These are phyloP conservation scores for Allium cepa DNA, from an alignment of 106 monocot genomes.

Conservation along the genomic window DNA sequence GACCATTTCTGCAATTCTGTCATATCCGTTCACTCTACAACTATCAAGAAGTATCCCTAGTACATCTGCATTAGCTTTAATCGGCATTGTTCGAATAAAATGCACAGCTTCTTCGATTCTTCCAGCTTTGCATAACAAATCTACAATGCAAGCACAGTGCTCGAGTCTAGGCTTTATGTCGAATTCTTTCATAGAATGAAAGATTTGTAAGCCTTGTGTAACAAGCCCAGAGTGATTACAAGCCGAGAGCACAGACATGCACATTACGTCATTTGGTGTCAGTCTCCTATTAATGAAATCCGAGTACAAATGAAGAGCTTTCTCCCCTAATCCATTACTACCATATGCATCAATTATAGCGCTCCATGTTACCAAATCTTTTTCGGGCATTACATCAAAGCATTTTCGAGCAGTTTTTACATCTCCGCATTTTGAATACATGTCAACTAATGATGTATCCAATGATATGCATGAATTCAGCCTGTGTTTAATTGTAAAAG, in stretches of 20 bases:
- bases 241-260: conserved; percentile 14
- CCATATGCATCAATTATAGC: conserved; percentile 31
- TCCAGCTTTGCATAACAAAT: conserved; percentile 15
- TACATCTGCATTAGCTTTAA: conserved; percentile 35
- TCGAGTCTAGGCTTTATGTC: conserved; percentile 1
- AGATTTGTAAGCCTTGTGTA: conserved; percentile 6
- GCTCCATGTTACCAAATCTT: conserved; percentile 31
- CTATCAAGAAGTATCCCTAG: conserved; percentile 70
- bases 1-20: conserved; percentile 28
- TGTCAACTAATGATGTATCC: conserved; percentile 39
- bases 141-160: conserved; percentile 16
- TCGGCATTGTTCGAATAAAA: conserved; percentile 21
- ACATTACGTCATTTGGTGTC: conserved; percentile 18
- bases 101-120: conserved; percentile 17
- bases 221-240: conserved; percentile 21
- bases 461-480: conserved; percentile 17
- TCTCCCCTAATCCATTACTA: conserved; percentile 10
- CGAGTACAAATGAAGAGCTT: conserved; percentile 8
- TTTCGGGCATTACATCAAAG: conserved; percentile 21
- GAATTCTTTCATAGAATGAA: conserved; percentile 15
- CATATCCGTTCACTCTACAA: conserved; percentile 24
- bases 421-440: conserved; percentile 40
- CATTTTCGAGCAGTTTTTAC: conserved; percentile 14
- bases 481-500: conserved; percentile 25
- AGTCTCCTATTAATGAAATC: conserved; percentile 1